Evolutionary conservation across 2,329 filamentous ascomycete species (phyloP), one percentile per base, ranked within the genome.

Genomic region (Cadophora gregata): DNA sequence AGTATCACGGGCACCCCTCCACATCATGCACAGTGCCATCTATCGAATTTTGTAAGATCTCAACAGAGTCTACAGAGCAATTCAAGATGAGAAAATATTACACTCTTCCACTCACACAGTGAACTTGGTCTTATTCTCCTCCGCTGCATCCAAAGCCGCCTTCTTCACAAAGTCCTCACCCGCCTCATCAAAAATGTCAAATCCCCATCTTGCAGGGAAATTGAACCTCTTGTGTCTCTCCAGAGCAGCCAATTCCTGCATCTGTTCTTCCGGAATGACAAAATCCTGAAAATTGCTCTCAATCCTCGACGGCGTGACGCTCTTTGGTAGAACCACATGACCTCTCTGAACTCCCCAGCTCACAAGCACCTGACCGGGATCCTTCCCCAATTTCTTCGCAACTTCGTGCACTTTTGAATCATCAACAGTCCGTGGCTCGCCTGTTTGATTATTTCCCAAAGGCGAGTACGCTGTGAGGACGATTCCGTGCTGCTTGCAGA

Each of bases 311-410:
- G 83, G 80, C 0, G 83, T 86, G 31, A 90, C 87, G 1, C 88
- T 91, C 80, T 92, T 92, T 75, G 90, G 85, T 47, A 93, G 82
- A 29, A 92, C 90, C 14, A 88, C 90, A 75, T 82, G 84, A 70
- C 89, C 88, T 66, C 88, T 85, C 65, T 86, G 84, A 47, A 92
- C 81, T 74, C 92, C 89, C 75, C 90, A 93, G 79, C 88, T 91
- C 65, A 93, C 78, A 64, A 93, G 80, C 3, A 93, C 81, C 1
- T 86, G 85, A 0, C 84, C 84, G 7, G 88, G 81, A 74, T 83
- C 84, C 48, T 85, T 84, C 42, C 85, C 81, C 74, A 87, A 85
- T 79, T 88, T 87, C 77, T 88, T 84, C 21, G 90, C 86, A 42
- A 89, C 81, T 2, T 81, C 84, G 71, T 80, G 79, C 79, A 90